Conservation (phyloP, 2,329 filamentous ascomycete species). For the Trichoderma polysporum region DNA sequence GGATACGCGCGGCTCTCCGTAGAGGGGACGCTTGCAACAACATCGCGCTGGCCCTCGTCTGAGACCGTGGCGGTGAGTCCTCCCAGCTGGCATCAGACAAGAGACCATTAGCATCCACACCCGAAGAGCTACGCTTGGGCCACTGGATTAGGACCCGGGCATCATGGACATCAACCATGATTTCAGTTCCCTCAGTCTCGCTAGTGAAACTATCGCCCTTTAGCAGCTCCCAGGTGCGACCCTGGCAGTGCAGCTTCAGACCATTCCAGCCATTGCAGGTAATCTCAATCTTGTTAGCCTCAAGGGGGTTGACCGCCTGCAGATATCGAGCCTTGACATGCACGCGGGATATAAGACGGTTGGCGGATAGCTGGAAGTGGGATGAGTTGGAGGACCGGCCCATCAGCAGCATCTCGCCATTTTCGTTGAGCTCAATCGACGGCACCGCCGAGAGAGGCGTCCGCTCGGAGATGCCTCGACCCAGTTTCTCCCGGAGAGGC, state of each 20-base stretch:
- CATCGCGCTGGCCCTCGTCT: conserved; percentile 26
- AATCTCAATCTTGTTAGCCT: conserved; percentile 79
- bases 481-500: conserved; percentile 58
- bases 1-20: conserved; percentile 57
- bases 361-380: conserved; percentile 90
- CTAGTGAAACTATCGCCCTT: conserved; percentile 91
- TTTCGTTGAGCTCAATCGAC: conserved; percentile 75
- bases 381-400: conserved; percentile 93
- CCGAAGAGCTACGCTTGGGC: conserved; percentile 58
- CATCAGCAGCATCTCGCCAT: conserved; percentile 81
- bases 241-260: conserved; percentile 86
- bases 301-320: conserved; percentile 63
- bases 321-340: conserved; percentile 88
- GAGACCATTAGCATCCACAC: conserved; percentile 45
- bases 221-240: conserved; percentile 77
- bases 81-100: conserved; percentile 73
- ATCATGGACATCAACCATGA: conserved; percentile 95
- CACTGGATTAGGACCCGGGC: conserved; percentile 85
- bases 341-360: conserved; percentile 87
- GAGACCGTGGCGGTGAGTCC: conserved; percentile 50
- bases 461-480: conserved; percentile 70
- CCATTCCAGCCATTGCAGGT: conserved; percentile 96
- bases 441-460: conserved; percentile 80
- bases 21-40: conserved; percentile 63
- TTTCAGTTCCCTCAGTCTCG: conserved; percentile 81